phyloP scores from a whole-genome alignment of 805 yeast genomes.

The Ogataea dorogensis region DNA sequence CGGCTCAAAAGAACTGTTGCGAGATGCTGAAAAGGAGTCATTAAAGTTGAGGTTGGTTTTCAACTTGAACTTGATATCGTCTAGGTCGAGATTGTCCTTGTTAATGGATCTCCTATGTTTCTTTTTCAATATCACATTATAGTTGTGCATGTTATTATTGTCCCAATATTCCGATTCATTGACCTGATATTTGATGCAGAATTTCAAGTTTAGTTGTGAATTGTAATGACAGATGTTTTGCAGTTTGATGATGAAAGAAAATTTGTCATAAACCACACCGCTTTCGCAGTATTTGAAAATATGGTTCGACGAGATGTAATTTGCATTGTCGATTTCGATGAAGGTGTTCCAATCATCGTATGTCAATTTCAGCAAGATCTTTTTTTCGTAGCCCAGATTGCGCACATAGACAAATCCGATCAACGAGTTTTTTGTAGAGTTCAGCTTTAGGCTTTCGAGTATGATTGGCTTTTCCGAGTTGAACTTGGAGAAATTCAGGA shows the following conservation, averaged over 20 bases:
- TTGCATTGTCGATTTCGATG: conserved; percentile 33
- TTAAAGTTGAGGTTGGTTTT: conserved; percentile 32
- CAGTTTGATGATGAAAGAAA: conserved; percentile 49
- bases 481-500: conserved; percentile 33
- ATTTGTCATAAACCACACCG: conserved; percentile 36
- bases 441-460: conserved; percentile 38
- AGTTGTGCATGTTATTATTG: conserved; percentile 38
- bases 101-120: conserved; percentile 9
- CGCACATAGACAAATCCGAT: conserved; percentile 41
- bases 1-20: conserved; percentile 17
- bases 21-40: conserved; percentile 23
- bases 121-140: conserved; percentile 36
- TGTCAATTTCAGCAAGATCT: conserved; percentile 45
- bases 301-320: conserved; percentile 38
- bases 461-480: conserved; percentile 30
- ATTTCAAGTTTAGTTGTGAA: conserved; percentile 33
- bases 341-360: conserved; percentile 45
- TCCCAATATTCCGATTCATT: conserved; percentile 38
- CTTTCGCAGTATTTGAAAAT: conserved; percentile 39
- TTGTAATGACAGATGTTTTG: conserved; percentile 28
- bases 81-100: conserved; percentile 23
- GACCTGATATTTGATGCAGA: conserved; percentile 41
- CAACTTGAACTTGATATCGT: conserved; percentile 30
- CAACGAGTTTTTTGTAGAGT: conserved; percentile 41
- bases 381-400: conserved; percentile 40